A percentile compares a stretch with the other conserved stretches of the same genome.
Conservation (phyloP, 495 filamentous ascomycete species). For the Hyaloscypha bicolor region DNA sequence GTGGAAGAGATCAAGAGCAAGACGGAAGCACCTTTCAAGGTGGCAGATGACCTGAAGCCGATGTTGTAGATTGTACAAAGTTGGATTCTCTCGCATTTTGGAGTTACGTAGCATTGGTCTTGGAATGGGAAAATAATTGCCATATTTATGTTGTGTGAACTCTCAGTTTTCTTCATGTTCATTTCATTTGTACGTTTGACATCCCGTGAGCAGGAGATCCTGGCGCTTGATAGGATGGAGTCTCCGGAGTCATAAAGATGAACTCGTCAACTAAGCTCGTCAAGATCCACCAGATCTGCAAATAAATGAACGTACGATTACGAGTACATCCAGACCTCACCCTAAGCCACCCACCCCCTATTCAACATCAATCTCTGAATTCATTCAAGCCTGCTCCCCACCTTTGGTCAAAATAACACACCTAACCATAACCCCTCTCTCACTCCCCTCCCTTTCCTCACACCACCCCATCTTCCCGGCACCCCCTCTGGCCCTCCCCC, state of each 20-base stretch:
- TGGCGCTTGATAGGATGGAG: no score
- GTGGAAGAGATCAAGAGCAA: conserved; percentile 87
- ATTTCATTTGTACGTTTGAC: no score
- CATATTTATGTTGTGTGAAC: not conserved
- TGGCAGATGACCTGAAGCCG: conserved; percentile 74
- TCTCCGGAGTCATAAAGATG: no score
- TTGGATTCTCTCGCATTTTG: not conserved
- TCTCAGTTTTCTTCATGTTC: no score
- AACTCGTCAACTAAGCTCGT: no score
- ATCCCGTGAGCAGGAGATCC: no score
- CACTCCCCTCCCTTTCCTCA: conserved; percentile 1
- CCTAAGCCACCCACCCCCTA: no score
- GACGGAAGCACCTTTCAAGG: conserved; percentile 83
- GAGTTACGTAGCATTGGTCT: conserved; percentile 3
- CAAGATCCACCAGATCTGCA: no score
- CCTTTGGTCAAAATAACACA: conserved; percentile 31
- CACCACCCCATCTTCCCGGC: not conserved
- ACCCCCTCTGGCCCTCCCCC: not conserved
- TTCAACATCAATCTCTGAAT: no score
- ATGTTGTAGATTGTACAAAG: conserved; percentile 63
- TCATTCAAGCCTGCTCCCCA: conserved; percentile 23
- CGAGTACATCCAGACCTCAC: no score
- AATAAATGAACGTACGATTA: no score
- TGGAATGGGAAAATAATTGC: conserved; percentile 3
- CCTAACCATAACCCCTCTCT: conserved; percentile 15